phyloP scores from a whole-genome alignment of 139 green algal species.

The Protoeuglena noctilucae region DNA sequence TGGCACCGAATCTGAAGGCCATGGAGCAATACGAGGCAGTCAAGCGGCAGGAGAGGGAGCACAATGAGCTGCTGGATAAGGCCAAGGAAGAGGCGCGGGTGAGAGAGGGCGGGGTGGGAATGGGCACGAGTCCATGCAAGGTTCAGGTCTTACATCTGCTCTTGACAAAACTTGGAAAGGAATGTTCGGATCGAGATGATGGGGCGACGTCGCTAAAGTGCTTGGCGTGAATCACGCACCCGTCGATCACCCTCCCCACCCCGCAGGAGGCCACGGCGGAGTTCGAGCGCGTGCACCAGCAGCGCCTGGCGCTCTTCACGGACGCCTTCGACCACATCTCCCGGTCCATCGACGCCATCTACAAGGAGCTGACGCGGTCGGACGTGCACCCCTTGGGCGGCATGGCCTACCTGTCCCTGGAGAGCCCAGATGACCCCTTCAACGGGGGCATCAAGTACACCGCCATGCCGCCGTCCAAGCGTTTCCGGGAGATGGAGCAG shows the following conservation, averaged over 20 bases:
- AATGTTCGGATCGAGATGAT: too few relatives aligned
- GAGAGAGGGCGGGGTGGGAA: too few relatives aligned
- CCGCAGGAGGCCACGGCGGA: conserved; percentile 21
- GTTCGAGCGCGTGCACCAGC: conserved; percentile 50
- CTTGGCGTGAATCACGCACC: too few relatives aligned
- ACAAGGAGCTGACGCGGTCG: conserved; percentile 73
- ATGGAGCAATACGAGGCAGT: conserved; percentile 83
- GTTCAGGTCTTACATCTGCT: too few relatives aligned
- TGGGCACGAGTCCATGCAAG: too few relatives aligned
- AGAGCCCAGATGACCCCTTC: conserved; percentile 74
- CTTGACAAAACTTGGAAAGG: too few relatives aligned
- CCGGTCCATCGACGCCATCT: conserved; percentile 71
- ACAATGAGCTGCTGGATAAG: conserved; percentile 50
- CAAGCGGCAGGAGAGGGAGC: conserved; percentile 46
- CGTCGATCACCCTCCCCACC: too few relatives aligned
- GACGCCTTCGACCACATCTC: conserved; percentile 71
- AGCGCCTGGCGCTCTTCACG: conserved; percentile 60
- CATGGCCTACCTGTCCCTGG: conserved; percentile 69
- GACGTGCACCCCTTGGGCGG: conserved; percentile 54
- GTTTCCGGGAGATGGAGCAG: conserved; percentile 95
- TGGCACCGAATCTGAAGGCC: conserved; percentile 77
- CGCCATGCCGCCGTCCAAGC: conserved; percentile 89
- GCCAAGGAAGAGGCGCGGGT: conserved; percentile 30
- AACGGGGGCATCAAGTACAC: conserved; percentile 72
- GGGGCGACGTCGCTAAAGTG: too few relatives aligned